Conservation (phyloP, 805 yeast genomes). For the Zygoascus ofunaensis region DNA sequence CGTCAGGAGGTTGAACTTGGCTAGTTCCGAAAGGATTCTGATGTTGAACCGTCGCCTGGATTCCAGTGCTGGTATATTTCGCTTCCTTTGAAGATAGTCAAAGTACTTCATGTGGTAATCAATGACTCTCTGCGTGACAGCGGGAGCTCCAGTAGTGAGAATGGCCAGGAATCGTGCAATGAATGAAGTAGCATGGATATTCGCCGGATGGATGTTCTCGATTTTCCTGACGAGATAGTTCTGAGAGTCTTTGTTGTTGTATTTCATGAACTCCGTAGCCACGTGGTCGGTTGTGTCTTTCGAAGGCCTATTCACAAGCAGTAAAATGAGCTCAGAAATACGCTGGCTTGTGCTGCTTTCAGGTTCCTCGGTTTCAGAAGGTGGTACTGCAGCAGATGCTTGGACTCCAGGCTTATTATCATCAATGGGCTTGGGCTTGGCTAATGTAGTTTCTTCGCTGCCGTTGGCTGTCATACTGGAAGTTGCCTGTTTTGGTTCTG, state of each 20-base stretch:
- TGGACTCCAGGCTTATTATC: background rate
- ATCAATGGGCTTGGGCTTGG: background rate
- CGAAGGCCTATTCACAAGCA: conserved; percentile 14
- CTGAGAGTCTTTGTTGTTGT: conserved; percentile 67
- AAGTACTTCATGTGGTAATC: conserved; percentile 40
- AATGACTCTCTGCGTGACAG: conserved; percentile 44
- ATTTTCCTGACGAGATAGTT: conserved; percentile 52
- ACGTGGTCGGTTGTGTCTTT: conserved; percentile 24
- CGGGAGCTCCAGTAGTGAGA: conserved; percentile 40
- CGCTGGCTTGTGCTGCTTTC: background rate
- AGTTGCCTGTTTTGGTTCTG: background rate
- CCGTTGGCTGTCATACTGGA: too few species aligned
- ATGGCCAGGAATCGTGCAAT: conserved; percentile 65
- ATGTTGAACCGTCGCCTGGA: conserved; percentile 30
- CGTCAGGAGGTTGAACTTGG: conserved; percentile 68
- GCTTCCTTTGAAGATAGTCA: conserved; percentile 15
- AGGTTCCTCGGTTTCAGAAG: background rate
- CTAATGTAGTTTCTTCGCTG: too few species aligned
- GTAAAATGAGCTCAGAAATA: conserved; percentile 11
- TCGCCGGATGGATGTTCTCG: conserved; percentile 27
- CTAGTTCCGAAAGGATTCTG: conserved; percentile 61
- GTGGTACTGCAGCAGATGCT: background rate
- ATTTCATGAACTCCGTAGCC: conserved; percentile 27
- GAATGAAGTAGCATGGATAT: conserved; percentile 27
- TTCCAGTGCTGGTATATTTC: conserved; percentile 11